Evolutionary conservation across 805 yeast species (phyloP), one percentile per base, ranked within the genome.

Genomic region (Spathaspora gorwiae): DNA sequence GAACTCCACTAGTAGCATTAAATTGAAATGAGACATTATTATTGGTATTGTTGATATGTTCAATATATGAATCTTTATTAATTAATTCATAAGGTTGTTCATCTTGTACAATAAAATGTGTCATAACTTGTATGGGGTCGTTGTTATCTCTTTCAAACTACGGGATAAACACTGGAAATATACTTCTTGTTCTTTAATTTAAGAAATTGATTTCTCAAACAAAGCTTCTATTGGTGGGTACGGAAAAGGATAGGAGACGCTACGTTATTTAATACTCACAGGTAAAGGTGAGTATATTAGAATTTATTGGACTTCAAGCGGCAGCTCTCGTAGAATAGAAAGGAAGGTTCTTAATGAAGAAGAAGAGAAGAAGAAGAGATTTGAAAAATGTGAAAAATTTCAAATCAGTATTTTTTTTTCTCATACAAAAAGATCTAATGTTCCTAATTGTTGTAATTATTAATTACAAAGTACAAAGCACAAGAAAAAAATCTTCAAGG

Each of bases 241-340:
- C 24, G 24, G 24, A 5, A 19, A 19, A 19, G 24, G 24, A 19
- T 19, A 5, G 24, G 24, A 19, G 24, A 19, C 24, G 24, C 24
- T 19, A 19, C 24, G 24, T 19, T 19, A 19, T 26, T 27, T 11
- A 15, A 32, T 35, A 43, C 48, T 38, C 46, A 62, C 70, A 65
- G 72, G 65, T 68, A 47, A 46, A n/a, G 33, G 70, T 62, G 75
- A 70, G 74, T 59, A 54, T 40, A 39, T 39, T 43, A 44, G 40
- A 39, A 39, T 40, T 46, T 29, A 36, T 42, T 41, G 34, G 51
- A 62, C 70, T 60, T 67, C 71, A 67, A 63, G 69, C 72, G 72
- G 72, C 72, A 67, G 72, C 72, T 67, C 72, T 66, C 72, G 72
- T 32, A 30, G 38, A 14, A n/a, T 11, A 5, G 12, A 29, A 11